A percentile compares a stretch with the other conserved stretches of the same genome.
These are phyloP conservation scores for Rhodotorula glutinis DNA, from an alignment of 1,284 basidiomycete species.

Conservation along the genomic window DNA sequence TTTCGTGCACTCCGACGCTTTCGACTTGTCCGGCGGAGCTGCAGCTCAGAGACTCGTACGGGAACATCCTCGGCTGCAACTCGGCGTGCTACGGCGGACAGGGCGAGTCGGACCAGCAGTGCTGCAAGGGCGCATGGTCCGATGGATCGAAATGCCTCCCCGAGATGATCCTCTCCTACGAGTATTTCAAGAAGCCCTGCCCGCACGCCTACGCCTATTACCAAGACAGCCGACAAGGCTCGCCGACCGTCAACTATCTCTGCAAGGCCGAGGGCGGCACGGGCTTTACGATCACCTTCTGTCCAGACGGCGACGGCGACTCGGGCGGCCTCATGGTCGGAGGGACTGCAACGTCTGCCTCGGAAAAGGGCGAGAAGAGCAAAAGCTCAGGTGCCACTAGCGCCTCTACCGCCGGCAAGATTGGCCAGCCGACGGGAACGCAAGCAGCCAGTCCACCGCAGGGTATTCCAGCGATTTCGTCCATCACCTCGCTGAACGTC, in stretches of 20 bases:
- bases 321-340: not conserved
- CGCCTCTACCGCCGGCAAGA: not conserved
- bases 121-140: slow-evolving; percentile 14
- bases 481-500: not conserved
- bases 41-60: slow-evolving; percentile 18
- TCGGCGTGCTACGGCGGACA: slow-evolving; percentile 12
- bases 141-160: slow-evolving; percentile 6
- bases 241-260: slow-evolving; percentile 11
- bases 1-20: slow-evolving; percentile 15
- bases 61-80: slow-evolving; percentile 11
- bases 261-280: slow-evolving; percentile 1
- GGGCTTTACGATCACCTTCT: slow-evolving; percentile 20
- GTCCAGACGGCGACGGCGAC: slow-evolving; percentile 19
- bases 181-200: not conserved
- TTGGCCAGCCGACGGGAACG: not conserved
- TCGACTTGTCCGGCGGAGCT: slow-evolving; percentile 15
- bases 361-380: not conserved
- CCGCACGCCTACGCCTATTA: not conserved
- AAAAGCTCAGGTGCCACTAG: not conserved
- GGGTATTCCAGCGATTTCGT: not conserved
- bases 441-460: not conserved
- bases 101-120: slow-evolving; percentile 13
- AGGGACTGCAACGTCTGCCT: no score
- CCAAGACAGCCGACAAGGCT: slow-evolving; percentile 3
- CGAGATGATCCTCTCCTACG: slow-evolving; percentile 12